A percentile compares a stretch with the other conserved stretches of the same genome.
These are phyloP conservation scores for Diaporthe batatas DNA, from an alignment of 2,329 filamentous ascomycete species.

Conservation along the genomic window DNA sequence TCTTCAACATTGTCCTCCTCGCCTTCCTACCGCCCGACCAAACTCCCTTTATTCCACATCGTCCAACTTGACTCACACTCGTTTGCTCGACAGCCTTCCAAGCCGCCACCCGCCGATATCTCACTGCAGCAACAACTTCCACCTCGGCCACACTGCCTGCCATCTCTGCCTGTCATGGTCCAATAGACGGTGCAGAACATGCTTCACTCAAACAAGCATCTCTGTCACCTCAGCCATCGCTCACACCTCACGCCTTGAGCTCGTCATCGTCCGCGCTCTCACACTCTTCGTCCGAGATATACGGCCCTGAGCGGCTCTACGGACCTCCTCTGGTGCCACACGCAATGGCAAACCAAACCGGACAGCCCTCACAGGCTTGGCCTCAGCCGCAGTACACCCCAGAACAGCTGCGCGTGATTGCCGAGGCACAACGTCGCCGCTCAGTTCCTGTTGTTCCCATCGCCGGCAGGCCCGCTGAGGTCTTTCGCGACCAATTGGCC, in stretches of 20 bases:
- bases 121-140: constrained; percentile 44
- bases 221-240: constrained; percentile 53
- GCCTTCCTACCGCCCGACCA: background rate
- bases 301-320: constrained; percentile 59
- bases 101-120: constrained; percentile 10
- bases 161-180: constrained; percentile 42
- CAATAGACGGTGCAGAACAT: constrained; percentile 44
- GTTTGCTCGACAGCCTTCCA: constrained; percentile 33
- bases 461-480: constrained; percentile 40
- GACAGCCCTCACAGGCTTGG: constrained; percentile 45
- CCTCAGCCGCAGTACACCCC: constrained; percentile 42
- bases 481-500: constrained; percentile 66
- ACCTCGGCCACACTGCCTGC: constrained; percentile 44
- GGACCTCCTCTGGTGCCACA: constrained; percentile 49
- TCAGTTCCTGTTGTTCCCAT: constrained; percentile 30
- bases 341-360: constrained; percentile 43
- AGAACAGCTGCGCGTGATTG: constrained; percentile 43
- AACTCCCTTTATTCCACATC: background rate
- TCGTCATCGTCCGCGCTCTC: constrained; percentile 53
- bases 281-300: constrained; percentile 56
- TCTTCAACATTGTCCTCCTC: constrained; percentile 31
- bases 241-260: constrained; percentile 54
- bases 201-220: constrained; percentile 47
- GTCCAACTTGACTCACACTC: constrained; percentile 39
- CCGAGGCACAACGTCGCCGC: constrained; percentile 35